A percentile compares a stretch with the other conserved stretches of the same genome.
These are phyloP conservation scores for Lippia alba DNA, from an alignment of 305 asterid species.

Conservation along the genomic window DNA sequence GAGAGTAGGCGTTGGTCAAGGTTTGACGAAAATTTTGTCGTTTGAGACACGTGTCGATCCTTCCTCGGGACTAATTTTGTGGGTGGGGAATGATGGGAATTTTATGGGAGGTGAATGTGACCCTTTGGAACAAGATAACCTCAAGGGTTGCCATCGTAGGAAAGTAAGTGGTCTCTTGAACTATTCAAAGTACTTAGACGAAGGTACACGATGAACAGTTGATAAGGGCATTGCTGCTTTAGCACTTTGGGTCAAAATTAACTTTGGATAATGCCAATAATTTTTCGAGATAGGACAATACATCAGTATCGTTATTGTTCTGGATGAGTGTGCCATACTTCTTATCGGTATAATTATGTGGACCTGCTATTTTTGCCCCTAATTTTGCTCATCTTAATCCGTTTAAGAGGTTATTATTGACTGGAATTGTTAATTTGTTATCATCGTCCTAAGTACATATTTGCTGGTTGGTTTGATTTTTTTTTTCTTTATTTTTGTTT, in stretches of 20 bases:
- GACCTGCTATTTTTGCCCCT: neutral
- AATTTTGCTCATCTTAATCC: constrained; percentile 17
- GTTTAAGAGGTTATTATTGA: neutral
- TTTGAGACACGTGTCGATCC: neutral
- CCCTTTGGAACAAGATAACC: constrained; percentile 37
- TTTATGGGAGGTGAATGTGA: neutral
- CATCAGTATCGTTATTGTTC: constrained; percentile 36
- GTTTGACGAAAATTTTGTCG: neutral
- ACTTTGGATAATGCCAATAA: constrained; percentile 23
- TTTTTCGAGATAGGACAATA: constrained; percentile 12
- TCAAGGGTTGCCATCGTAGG: constrained; percentile 47
- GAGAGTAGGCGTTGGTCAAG: neutral
- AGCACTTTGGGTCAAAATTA: constrained; percentile 25
- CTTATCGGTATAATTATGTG: constrained; percentile 44
- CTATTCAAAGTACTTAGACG: constrained; percentile 58
- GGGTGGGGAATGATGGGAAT: constrained; percentile 13
- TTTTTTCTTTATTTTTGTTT: too few species aligned
- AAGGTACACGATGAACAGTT: constrained; percentile 20
- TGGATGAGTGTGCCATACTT: constrained; percentile 47
- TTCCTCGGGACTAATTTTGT: neutral
- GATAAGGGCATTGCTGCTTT: constrained; percentile 22
- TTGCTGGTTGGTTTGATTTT: too few species aligned
- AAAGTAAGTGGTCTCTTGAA: constrained; percentile 40
- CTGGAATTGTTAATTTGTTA: neutral
- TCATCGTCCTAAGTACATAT: neutral